A percentile compares a stretch with the other conserved stretches of the same genome.
Evolutionary conservation across 176 grass and related monocot species (phyloP).

Genomic region (Triticum turgidum): DNA sequence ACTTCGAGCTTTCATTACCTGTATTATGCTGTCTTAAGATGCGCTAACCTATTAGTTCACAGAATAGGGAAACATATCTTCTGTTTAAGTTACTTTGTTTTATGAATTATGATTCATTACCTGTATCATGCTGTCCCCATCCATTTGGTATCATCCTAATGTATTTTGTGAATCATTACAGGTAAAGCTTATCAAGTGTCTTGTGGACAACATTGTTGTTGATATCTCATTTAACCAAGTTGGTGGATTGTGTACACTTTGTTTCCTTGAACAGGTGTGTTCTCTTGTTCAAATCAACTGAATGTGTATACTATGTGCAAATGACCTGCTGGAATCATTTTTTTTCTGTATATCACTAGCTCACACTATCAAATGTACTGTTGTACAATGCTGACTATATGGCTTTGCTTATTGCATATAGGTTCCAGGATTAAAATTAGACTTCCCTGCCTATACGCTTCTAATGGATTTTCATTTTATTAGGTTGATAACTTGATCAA

Average conservation of each 20-base stretch:
- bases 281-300: slow-evolving; percentile 22
- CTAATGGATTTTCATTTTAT: slow-evolving; percentile 40
- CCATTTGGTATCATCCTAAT: slow-evolving; percentile 6
- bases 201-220: slow-evolving; percentile 96
- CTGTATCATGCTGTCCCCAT: not conserved
- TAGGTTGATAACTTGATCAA: slow-evolving; percentile 75
- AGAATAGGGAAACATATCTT: slow-evolving; percentile 6
- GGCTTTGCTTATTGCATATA: slow-evolving; percentile 19
- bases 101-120: slow-evolving; percentile 18
- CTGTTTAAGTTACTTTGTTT: not conserved
- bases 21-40: too few relatives aligned
- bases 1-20: not conserved
- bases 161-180: slow-evolving; percentile 46
- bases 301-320: not conserved
- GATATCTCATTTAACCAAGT: slow-evolving; percentile 99
- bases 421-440: not conserved
- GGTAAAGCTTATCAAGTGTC: slow-evolving; percentile 98
- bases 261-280: slow-evolving; percentile 92
- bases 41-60: not conserved
- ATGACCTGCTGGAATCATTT: not conserved
- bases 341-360: not conserved
- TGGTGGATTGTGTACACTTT: slow-evolving; percentile 93
- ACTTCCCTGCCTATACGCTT: slow-evolving; percentile 38
- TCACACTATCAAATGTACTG: not conserved
- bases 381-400: not conserved